Percentiles rank a stretch among this genome's conserved stretches.
Conservation (phyloP, 2,329 filamentous ascomycete genomes). For the Fusarium nodosum region DNA sequence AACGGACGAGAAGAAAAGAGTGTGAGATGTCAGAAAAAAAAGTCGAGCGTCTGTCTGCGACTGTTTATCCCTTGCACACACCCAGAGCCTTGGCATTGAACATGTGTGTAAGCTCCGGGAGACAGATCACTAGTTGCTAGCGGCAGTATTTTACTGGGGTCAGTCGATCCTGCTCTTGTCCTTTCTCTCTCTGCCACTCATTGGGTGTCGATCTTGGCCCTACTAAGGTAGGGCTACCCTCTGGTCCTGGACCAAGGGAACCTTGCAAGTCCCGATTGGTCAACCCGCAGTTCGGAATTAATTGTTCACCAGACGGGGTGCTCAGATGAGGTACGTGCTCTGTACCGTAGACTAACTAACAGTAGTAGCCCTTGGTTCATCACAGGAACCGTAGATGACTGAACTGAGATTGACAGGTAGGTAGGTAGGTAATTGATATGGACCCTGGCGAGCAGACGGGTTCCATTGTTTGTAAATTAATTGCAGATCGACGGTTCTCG, state of each 20-base stretch:
- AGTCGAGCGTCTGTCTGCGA: not conserved
- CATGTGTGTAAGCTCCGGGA: constrained; percentile 17
- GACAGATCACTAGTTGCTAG: constrained; percentile 20
- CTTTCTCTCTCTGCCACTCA: not conserved
- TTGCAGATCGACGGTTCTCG: constrained; percentile 29
- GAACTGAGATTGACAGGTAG: not conserved
- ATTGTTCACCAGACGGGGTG: not conserved
- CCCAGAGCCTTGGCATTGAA: constrained; percentile 16
- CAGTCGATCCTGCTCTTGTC: not conserved
- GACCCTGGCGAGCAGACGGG: not conserved
- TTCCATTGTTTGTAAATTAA: constrained; percentile 4
- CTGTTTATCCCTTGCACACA: constrained; percentile 28
- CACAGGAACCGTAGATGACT: not conserved
- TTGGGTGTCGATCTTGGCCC: constrained; percentile 33
- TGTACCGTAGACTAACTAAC: not conserved
- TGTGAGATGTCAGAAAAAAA: not conserved
- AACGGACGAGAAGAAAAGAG: not conserved
- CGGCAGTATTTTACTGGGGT: not conserved
- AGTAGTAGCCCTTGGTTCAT: no score
- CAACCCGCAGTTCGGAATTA: constrained; percentile 33
- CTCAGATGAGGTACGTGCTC: constrained; percentile 34
- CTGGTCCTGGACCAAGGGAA: not conserved
- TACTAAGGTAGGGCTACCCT: constrained; percentile 24
- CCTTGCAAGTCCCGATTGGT: constrained; percentile 31
- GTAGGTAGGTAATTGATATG: not conserved